These are phyloP conservation scores for Clarireedia paspali DNA, from an alignment of 2,329 filamentous ascomycete genomes.

Conservation along the genomic window DNA sequence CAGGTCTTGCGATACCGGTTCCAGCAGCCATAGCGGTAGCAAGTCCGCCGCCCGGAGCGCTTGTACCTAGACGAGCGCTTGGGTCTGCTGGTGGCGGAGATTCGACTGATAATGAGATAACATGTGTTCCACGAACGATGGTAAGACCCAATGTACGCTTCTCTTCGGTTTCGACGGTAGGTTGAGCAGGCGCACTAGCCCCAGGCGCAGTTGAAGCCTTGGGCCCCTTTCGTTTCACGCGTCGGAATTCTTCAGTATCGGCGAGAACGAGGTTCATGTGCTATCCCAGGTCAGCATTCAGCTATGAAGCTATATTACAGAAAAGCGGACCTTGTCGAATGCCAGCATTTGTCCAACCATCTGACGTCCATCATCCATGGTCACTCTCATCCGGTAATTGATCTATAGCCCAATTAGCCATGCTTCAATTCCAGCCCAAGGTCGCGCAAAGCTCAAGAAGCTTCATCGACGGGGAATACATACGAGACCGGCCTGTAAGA, in stretches of 20 bases:
- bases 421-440: not conserved
- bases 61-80: constrained; percentile 77
- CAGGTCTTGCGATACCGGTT: constrained; percentile 83
- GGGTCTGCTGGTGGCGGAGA: constrained; percentile 93
- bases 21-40: constrained; percentile 67
- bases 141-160: constrained; percentile 94
- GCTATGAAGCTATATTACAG: not conserved
- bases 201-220: constrained; percentile 52
- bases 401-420: constrained; percentile 51
- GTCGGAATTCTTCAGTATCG: constrained; percentile 96
- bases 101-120: constrained; percentile 91
- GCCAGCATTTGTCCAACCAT: constrained; percentile 98
- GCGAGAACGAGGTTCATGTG: constrained; percentile 99
- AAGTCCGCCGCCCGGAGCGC: constrained; percentile 50
- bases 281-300: constrained; percentile 36
- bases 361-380: constrained; percentile 87
- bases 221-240: constrained; percentile 75
- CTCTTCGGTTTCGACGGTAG: constrained; percentile 83
- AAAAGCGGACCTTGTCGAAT: constrained; percentile 74
- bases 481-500: constrained; percentile 63
- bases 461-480: constrained; percentile 32
- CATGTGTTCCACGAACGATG: constrained; percentile 89
- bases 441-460: constrained; percentile 29
- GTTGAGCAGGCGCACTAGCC: constrained; percentile 50
- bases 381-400: constrained; percentile 98